Percentiles rank a stretch among this genome's conserved stretches.
Conservation (phyloP, 1,139 yeast genomes). For the Nakaseomyces nivariensis region DNA sequence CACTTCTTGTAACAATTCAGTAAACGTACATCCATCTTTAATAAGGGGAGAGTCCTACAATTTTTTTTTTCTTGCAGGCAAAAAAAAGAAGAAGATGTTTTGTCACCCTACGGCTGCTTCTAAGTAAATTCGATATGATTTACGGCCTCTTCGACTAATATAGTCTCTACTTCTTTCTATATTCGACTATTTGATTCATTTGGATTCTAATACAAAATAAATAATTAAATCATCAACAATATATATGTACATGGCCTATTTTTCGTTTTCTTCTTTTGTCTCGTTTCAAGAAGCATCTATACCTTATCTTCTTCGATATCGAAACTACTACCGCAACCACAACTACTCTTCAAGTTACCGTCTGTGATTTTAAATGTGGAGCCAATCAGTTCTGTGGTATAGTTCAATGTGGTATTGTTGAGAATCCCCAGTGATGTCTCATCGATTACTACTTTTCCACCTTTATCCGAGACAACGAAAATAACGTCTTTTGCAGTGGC, state of each 20-base stretch:
- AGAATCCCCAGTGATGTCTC: conserved; percentile 71
- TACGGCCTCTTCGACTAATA: no score
- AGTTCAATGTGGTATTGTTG: conserved; percentile 80
- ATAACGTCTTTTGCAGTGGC: conserved; percentile 24
- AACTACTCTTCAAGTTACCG: conserved; percentile 78
- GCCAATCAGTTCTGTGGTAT: conserved; percentile 88
- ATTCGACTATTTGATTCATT: no score
- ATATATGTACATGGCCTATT: neutral
- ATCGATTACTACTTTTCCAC: conserved; percentile 54
- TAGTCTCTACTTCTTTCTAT: no score
- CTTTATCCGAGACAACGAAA: conserved; percentile 16
- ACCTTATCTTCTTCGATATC: conserved; percentile 40
- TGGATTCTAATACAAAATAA: no score
- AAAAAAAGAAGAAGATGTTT: no score
- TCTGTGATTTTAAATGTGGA: conserved; percentile 86
- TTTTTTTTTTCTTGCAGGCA: no score
- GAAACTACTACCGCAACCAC: conserved; percentile 96
- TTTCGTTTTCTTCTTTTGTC: neutral
- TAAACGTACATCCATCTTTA: no score
- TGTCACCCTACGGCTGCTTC: no score
- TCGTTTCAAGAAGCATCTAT: neutral
- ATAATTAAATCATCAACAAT: neutral
- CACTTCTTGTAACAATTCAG: no score
- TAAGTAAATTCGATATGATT: no score
- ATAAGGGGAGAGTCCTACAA: no score